Evolutionary conservation across 306 rosid genomes (phyloP).

Genomic region (Bauhinia variegata): DNA sequence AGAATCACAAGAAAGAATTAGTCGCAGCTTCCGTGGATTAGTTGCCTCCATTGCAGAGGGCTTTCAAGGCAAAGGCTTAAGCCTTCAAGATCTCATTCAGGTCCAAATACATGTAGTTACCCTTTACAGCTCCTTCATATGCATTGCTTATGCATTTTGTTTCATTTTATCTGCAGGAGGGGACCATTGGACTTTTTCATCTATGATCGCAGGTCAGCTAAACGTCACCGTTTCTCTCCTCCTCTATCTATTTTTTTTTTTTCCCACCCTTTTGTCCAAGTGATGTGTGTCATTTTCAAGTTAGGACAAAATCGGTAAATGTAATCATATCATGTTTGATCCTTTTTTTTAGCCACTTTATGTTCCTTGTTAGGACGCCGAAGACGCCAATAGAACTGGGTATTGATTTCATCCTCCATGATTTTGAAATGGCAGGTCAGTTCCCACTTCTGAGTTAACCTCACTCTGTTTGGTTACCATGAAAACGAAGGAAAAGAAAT

Average conservation of each 20-base stretch:
- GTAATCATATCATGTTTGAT: neutral
- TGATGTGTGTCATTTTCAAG: slow-evolving; percentile 36
- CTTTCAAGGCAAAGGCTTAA: slow-evolving; percentile 77
- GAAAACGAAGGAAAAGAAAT: neutral
- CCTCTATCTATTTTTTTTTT: neutral
- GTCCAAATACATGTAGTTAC: slow-evolving; percentile 43
- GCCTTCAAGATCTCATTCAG: slow-evolving; percentile 83
- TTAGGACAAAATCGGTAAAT: neutral
- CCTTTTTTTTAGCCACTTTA: neutral
- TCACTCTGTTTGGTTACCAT: slow-evolving; percentile 24
- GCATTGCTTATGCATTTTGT: slow-evolving; percentile 7
- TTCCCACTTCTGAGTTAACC: neutral
- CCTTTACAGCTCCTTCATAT: slow-evolving; percentile 22
- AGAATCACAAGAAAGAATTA: slow-evolving; percentile 62
- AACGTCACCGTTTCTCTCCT: slow-evolving; percentile 15
- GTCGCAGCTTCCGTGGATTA: slow-evolving; percentile 55
- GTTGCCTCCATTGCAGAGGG: slow-evolving; percentile 68
- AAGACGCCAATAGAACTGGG: slow-evolving; percentile 83
- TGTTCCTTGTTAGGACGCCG: slow-evolving; percentile 50
- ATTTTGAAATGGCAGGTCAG: slow-evolving; percentile 98
- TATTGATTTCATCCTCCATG: slow-evolving; percentile 86
- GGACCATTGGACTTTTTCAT: slow-evolving; percentile 86
- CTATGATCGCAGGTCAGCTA: slow-evolving; percentile 75
- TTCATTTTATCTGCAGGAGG: slow-evolving; percentile 59
- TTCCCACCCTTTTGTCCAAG: slow-evolving; percentile 31